Base-by-base conservation (phyloP, 345 rosid genomes). In the Euphorbia peplus region DNA sequence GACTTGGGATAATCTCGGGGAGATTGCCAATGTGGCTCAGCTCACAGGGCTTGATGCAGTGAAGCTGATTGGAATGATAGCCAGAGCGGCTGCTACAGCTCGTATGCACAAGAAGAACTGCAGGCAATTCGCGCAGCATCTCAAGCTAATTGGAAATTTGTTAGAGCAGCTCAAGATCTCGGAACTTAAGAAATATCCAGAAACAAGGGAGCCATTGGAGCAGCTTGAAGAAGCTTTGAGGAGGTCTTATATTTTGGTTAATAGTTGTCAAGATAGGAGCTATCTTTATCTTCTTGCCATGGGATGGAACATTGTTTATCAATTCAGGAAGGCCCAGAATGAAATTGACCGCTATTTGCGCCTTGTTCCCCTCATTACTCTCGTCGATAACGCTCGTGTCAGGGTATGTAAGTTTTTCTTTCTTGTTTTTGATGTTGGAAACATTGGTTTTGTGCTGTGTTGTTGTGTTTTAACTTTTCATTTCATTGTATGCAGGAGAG, bases 271-370 rank as follows among this genome's bases (percentile, higher is more conserved):
- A 63, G 99, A 95, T 67, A 74, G 89, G 66, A 95, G 99, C 70
- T 95, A 90, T 76, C 90, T 95, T 14, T 95, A 95, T 76, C 78
- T 95, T 85, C 80, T 95, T 59, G 99, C 99, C 24, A 91, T 91
- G 99, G 99, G 99, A 1, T 95, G 99, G 99, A 95, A 91, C 80
- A 91, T 95, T 37, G 99, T 95, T 54, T 95, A 95, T 51, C 99
- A 95, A 77, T 95, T 95, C 67, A 80, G 97, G 73, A 95, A 85
- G 80, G 96, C 95, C 16, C 99, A 91, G 79, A 87, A 80, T 73
- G 99, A 95, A 89, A 95, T 95, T 50, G 99, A 95, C 71, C 88
- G 88, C 7, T 95, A 90, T 68, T 84, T 95, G 84, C 84, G 88
- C 84, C 88, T 91, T 57, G 82, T 95, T 28, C 99, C 99, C 3